Percentiles rank a stretch among this genome's conserved stretches.
Conservation (phyloP, 495 filamentous ascomycete species). For the Aspergillus heteromorphus region DNA sequence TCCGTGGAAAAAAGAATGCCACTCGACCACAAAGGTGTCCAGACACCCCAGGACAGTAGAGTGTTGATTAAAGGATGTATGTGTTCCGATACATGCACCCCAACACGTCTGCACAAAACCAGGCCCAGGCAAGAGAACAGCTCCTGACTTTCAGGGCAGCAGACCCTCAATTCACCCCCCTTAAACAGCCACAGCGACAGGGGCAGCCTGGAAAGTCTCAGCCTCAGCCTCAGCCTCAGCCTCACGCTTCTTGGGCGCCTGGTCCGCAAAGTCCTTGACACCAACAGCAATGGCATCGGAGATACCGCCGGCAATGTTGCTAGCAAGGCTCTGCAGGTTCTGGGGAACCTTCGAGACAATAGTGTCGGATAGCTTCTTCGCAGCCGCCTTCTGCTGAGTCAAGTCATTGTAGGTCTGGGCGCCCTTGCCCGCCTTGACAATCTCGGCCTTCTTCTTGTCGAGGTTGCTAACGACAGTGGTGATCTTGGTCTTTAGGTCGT, state of each 20-base stretch:
- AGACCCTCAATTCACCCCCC: background rate
- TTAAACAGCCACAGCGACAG: background rate
- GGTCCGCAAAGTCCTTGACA: conserved; percentile 1
- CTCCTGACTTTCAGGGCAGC: background rate
- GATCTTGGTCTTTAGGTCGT: conserved; percentile 7
- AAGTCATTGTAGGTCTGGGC: conserved; percentile 6
- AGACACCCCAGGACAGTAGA: too few species aligned
- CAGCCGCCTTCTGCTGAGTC: conserved; percentile 1
- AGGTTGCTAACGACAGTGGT: background rate
- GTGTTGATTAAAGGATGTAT: too few species aligned
- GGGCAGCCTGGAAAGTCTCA: background rate
- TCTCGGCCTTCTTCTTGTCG: conserved; percentile 4
- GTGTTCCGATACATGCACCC: too few species aligned
- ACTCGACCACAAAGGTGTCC: too few species aligned
- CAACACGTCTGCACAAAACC: background rate
- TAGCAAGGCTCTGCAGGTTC: conserved; percentile 2
- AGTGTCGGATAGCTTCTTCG: conserved; percentile 2
- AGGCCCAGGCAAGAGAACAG: background rate
- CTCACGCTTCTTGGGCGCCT: background rate
- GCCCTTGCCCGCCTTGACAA: conserved; percentile 5
- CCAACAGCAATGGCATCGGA: background rate
- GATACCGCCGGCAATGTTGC: conserved; percentile 4
- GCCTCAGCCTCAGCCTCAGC: background rate
- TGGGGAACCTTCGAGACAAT: conserved; percentile 8
- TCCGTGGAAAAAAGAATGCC: too few species aligned